Evolutionary conservation across 2,329 filamentous ascomycete species (phyloP).

Genomic region (Sclerotinia subarctica): DNA sequence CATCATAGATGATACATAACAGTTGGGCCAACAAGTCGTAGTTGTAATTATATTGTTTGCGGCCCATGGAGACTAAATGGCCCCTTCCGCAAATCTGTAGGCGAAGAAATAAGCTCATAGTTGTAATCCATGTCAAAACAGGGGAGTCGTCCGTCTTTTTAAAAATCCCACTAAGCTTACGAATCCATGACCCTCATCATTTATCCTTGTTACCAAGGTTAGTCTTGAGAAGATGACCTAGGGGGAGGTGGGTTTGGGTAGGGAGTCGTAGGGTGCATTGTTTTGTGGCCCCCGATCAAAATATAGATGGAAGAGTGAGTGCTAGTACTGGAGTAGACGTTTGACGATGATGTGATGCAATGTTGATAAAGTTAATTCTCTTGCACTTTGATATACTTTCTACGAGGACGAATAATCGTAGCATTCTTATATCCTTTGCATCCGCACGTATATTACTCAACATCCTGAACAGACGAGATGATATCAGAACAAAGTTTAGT

Average conservation of each 20-base stretch:
- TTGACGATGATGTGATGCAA: not conserved
- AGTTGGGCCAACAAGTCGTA: not conserved
- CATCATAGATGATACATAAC: not conserved
- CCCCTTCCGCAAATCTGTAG: conserved; percentile 9
- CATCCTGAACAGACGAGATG: not conserved
- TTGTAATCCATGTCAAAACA: not conserved
- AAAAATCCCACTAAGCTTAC: conserved; percentile 17
- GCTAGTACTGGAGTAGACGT: not conserved
- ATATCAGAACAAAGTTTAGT: conserved; percentile 13
- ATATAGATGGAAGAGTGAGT: not conserved
- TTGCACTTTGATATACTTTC: not conserved
- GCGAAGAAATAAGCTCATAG: conserved; percentile 17
- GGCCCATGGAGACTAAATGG: conserved; percentile 3
- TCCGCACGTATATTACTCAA: not conserved
- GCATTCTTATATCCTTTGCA: not conserved
- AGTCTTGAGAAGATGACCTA: not conserved
- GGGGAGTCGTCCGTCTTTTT: conserved; percentile 3
- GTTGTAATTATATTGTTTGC: not conserved
- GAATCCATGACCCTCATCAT: conserved; percentile 12
- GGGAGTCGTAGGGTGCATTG: not conserved
- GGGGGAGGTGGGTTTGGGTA: not conserved
- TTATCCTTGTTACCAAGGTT: not conserved
- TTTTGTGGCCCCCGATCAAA: not conserved
- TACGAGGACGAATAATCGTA: not conserved
- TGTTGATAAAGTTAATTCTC: not conserved